Percentiles rank a stretch among this genome's conserved stretches.
Conservation (phyloP, 2,329 filamentous ascomycete genomes). For the Botrytis galanthina region DNA sequence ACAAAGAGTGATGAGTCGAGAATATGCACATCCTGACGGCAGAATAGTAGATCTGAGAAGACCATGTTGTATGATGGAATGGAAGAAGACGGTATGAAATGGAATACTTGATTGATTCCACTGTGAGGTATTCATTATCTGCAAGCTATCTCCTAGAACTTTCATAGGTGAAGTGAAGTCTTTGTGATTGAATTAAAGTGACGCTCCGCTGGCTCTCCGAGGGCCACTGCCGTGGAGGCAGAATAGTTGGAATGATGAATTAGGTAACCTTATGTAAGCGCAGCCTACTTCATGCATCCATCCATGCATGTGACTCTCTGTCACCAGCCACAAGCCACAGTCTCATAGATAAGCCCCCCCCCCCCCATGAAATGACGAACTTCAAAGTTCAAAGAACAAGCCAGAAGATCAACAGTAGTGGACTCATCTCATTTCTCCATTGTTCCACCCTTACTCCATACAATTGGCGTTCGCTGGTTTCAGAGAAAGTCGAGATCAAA, state of each 20-base stretch:
- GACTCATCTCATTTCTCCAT: background rate
- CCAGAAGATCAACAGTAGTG: background rate
- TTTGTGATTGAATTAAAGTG: background rate
- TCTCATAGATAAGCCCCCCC: background rate
- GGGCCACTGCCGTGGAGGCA: background rate
- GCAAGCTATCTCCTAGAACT: background rate
- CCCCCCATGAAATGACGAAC: background rate
- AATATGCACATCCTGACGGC: background rate
- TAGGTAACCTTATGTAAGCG: background rate
- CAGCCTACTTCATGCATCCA: too few species aligned
- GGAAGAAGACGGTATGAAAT: background rate
- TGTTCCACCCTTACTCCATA: slow-evolving; percentile 7
- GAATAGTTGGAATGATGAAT: background rate
- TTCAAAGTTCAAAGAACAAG: background rate
- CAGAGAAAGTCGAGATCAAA: background rate
- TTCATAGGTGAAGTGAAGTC: background rate
- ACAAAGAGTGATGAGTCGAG: background rate
- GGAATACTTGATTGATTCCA: background rate
- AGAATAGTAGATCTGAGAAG: background rate
- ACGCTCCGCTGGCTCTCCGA: background rate
- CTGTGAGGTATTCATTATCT: too few species aligned
- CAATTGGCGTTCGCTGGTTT: background rate
- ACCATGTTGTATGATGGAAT: background rate
- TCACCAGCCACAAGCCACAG: background rate
- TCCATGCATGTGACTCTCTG: background rate